Conservation (phyloP, 2,329 filamentous ascomycete species). For the Scopulariopsis brevicaulis region DNA sequence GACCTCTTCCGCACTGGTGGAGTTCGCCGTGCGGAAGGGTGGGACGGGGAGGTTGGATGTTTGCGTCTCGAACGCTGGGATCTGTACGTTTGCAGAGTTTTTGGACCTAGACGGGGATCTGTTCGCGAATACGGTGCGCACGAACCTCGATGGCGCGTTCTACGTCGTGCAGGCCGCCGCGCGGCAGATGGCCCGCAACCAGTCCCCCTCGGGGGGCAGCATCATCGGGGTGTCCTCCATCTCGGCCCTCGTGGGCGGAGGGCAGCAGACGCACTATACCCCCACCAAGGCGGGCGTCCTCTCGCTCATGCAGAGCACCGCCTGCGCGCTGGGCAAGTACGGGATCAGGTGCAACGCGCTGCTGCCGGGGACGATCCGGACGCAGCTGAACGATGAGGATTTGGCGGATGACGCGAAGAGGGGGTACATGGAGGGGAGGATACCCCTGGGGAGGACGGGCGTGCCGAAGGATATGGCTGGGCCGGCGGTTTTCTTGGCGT, state of each 20-base stretch:
- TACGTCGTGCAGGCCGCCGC: slow-evolving; percentile 78
- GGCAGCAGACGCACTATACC: slow-evolving; percentile 73
- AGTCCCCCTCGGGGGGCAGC: slow-evolving; percentile 57
- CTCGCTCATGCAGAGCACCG: slow-evolving; percentile 73
- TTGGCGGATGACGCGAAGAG: slow-evolving; percentile 62
- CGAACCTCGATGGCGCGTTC: slow-evolving; percentile 83
- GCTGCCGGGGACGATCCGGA: slow-evolving; percentile 72
- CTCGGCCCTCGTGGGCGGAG: slow-evolving; percentile 66
- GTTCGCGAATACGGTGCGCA: slow-evolving; percentile 59
- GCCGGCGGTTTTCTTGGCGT: slow-evolving; percentile 75
- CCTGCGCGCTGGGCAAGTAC: slow-evolving; percentile 66
- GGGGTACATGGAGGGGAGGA: slow-evolving; percentile 68
- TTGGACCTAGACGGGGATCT: slow-evolving; percentile 61
- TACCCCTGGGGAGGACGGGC: slow-evolving; percentile 68
- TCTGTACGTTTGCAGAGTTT: slow-evolving; percentile 84
- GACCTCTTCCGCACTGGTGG: slow-evolving; percentile 59
- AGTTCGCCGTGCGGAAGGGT: slow-evolving; percentile 49
- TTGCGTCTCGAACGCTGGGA: slow-evolving; percentile 80
- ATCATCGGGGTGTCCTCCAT: slow-evolving; percentile 72
- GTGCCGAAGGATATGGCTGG: slow-evolving; percentile 65
- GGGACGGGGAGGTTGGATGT: slow-evolving; percentile 51
- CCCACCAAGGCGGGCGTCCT: slow-evolving; percentile 78
- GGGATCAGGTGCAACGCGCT: slow-evolving; percentile 74
- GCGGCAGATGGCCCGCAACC: slow-evolving; percentile 59
- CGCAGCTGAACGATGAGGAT: slow-evolving; percentile 77